A percentile compares a stretch with the other conserved stretches of the same genome.
Evolutionary conservation across 2,329 filamentous ascomycete species (phyloP).

Genomic region (Plenodomus tracheiphilus): DNA sequence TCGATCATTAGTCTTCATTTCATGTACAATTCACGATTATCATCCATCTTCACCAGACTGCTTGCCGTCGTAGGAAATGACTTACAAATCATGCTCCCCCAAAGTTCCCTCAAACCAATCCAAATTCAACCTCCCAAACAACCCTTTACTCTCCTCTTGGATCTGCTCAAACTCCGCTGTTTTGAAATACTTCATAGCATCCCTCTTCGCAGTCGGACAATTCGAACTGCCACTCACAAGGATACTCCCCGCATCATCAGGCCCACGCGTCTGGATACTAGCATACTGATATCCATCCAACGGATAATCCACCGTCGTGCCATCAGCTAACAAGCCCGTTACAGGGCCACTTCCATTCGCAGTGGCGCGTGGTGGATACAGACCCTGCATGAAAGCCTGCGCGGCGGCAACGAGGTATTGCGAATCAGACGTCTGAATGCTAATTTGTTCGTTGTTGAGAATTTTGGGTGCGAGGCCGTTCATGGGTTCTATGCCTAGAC

Average conservation of each 20-base stretch:
- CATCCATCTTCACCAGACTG: no score
- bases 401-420: constrained; percentile 57
- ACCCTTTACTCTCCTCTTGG: constrained; percentile 37
- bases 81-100: constrained; percentile 30
- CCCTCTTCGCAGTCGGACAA: constrained; percentile 46
- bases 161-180: constrained; percentile 48
- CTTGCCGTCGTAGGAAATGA: neutral
- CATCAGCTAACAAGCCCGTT: constrained; percentile 54
- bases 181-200: constrained; percentile 47
- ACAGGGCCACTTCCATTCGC: constrained; percentile 30
- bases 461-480: constrained; percentile 50
- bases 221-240: constrained; percentile 54
- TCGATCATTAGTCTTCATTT: constrained; percentile 1
- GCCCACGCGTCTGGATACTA: constrained; percentile 50
- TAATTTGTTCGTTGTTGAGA: constrained; percentile 52
- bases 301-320: constrained; percentile 51
- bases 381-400: constrained; percentile 64
- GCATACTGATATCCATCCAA: constrained; percentile 63
- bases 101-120: constrained; percentile 51
- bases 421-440: constrained; percentile 52
- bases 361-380: constrained; percentile 58
- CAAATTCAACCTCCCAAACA: constrained; percentile 54
- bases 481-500: constrained; percentile 32
- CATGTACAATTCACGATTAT: no score
- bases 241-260: constrained; percentile 55